These are phyloP conservation scores for Apiosordaria backusii DNA, from an alignment of 495 filamentous ascomycete species.

Conservation along the genomic window DNA sequence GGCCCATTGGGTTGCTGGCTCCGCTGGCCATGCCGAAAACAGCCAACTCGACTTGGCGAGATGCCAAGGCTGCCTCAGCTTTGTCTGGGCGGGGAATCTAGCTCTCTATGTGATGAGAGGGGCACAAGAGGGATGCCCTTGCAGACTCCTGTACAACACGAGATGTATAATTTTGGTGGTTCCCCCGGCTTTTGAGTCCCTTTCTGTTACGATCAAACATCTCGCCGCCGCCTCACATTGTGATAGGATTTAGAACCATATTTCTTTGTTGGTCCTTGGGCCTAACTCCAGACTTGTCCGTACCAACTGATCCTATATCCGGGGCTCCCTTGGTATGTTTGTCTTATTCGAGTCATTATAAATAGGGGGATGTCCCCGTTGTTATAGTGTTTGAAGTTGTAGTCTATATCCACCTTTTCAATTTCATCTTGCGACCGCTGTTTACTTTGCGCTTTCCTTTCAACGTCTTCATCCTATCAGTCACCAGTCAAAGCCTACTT, in stretches of 20 bases:
- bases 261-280: background rate
- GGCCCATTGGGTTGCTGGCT: background rate
- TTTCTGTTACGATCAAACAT: background rate
- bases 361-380: too few species aligned
- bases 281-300: background rate
- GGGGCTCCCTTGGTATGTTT: too few species aligned
- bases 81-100: background rate
- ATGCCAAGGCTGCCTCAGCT: slow-evolving; percentile 4
- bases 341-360: too few species aligned
- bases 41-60: slow-evolving; percentile 3
- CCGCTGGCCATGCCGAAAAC: slow-evolving; percentile 6
- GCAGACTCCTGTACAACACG: background rate
- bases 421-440: too few species aligned
- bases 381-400: too few species aligned
- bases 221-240: background rate
- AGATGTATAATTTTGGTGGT: background rate
- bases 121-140: too few species aligned
- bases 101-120: background rate
- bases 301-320: background rate
- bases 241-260: background rate
- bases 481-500: background rate
- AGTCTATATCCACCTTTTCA: too few species aligned
- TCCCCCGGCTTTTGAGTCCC: background rate
- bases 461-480: too few species aligned
- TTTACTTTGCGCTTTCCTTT: too few species aligned